Evolutionary conservation across 2,329 filamentous ascomycete species (phyloP), one percentile per base, ranked within the genome.

Genomic region (Erysiphe pulchra): DNA sequence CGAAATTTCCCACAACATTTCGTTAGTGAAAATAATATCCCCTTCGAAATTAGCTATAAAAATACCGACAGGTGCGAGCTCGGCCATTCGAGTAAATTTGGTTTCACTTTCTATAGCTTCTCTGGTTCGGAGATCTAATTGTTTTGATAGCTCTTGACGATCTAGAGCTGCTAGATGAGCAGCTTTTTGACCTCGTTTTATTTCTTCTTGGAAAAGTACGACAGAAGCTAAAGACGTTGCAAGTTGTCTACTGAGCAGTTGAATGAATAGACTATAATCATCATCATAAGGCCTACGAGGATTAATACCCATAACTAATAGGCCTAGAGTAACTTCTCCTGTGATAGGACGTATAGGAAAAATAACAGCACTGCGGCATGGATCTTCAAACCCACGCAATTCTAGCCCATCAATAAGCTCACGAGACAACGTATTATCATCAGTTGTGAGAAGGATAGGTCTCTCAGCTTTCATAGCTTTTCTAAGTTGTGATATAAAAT

Each of bases 181-280:
- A 1, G 80, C 81, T 52, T 68, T 70, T 58, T 84, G 76, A 0
- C 80, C 78, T 49, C 80, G 69, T 48, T 71, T 71, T 50, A 87
- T 85, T 56, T 90, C 82, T 52, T 87, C 81, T 56, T 87, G 81
- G 47, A 86, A 86, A 1, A 90, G 61, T 0, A 86, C 79, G 0
- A 86, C 81, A 0, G 80, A 86, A 1, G 81, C 81, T 58, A 87
- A 69, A 0, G 80, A 84, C 0, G 81, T 87, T 9, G 77, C 80
- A 9, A 87, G 64, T 56, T 87, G 82, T 18, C 80, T 70, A 42
- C 75, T 77, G 5, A 87, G 62, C 1, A 87, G 66, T 52, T 80
- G 75, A 34, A 87, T 67, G 53, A 87, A 90, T 0, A 87, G 65
- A 50, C 73, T 72, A 55, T 87, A 90, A 51, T 87, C 82, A 34